A percentile compares a stretch with the other conserved stretches of the same genome.
phyloP scores from a whole-genome alignment of 2,329 filamentous ascomycete genomes.

The Magnaporthales sp. region DNA sequence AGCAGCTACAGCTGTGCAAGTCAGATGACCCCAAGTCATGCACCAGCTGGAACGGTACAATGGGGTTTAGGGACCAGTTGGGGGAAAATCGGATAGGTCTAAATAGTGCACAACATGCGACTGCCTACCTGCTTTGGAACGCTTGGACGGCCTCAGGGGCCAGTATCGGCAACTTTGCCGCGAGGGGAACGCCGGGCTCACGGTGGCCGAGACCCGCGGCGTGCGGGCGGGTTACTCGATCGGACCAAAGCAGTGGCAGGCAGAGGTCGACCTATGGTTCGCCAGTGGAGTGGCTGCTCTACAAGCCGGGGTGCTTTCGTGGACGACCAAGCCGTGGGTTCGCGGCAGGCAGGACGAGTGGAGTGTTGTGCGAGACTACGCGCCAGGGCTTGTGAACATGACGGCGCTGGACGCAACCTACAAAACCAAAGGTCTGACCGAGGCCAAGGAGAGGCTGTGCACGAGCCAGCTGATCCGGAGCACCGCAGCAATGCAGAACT shows the following conservation, averaged over 20 bases:
- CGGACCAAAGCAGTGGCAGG: no score
- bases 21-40: no score
- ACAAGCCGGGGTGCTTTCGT: no score
- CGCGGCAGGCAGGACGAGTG: no score
- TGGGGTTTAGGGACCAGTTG: no score
- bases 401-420: neutral
- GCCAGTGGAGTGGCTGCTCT: neutral
- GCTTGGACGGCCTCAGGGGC: neutral
- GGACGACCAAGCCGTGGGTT: no score
- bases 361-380: neutral
- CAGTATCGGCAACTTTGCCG: neutral
- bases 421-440: neutral
- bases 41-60: no score
- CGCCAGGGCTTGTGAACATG: neutral
- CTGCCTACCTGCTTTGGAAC: neutral
- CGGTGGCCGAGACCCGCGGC: neutral
- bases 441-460: neutral
- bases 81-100: no score
- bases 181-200: neutral
- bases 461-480: neutral
- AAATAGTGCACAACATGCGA: no score
- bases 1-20: no score
- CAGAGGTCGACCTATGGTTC: neutral
- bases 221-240: neutral
- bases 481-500: constrained; percentile 57